A percentile compares a stretch with the other conserved stretches of the same genome.
Evolutionary conservation across 2,329 filamentous ascomycete genomes (phyloP).

Genomic region (Claviceps arundinis): DNA sequence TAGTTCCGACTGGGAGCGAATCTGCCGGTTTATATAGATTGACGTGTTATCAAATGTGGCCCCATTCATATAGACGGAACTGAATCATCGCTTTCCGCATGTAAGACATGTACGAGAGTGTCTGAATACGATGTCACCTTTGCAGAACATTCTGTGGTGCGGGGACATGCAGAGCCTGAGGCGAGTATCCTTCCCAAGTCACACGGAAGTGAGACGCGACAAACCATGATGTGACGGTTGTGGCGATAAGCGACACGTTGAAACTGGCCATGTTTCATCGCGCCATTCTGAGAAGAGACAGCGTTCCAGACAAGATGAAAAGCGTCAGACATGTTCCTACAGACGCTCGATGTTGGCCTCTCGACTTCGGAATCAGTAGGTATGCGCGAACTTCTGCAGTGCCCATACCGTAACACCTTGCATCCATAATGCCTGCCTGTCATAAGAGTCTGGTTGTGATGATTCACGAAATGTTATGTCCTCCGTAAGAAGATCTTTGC

Average conservation of each 20-base stretch:
- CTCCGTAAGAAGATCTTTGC: too few relatives aligned
- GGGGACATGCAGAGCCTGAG: too few relatives aligned
- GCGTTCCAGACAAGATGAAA: not conserved
- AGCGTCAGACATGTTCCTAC: too few relatives aligned
- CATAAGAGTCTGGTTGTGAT: not conserved
- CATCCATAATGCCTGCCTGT: not conserved
- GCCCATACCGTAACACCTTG: not conserved
- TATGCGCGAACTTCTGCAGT: not conserved
- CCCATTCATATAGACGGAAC: not conserved
- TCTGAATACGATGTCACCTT: too few relatives aligned
- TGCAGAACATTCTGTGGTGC: too few relatives aligned
- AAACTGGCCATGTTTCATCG: not conserved
- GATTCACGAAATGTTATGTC: not conserved
- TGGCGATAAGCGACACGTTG: not conserved
- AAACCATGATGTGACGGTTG: not conserved
- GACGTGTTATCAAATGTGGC: not conserved
- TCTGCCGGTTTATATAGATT: not conserved
- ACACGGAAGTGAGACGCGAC: not conserved
- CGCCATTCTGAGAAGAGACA: not conserved
- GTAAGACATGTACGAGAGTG: not conserved
- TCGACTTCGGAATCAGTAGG: not conserved
- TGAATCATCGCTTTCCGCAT: not conserved
- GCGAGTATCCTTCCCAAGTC: not conserved
- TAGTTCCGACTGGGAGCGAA: not conserved
- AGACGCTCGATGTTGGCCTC: too few relatives aligned